A percentile compares a stretch with the other conserved stretches of the same genome.
Conservation (phyloP, 2,329 filamentous ascomycete species). For the Fusarium pininemorale region DNA sequence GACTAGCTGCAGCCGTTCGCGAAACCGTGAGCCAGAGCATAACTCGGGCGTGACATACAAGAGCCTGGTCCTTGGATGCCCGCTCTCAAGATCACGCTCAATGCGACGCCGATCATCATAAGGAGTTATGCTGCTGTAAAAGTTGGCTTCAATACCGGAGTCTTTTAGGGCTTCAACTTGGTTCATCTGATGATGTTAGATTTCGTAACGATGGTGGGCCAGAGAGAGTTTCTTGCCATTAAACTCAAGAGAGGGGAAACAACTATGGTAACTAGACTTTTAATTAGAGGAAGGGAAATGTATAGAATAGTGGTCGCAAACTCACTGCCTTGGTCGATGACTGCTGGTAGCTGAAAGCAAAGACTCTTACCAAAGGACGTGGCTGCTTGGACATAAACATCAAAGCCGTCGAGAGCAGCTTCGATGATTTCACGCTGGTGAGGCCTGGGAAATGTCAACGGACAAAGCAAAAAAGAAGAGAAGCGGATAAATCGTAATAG, state of each 20-base stretch:
- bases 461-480: neutral
- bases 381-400: slow-evolving; percentile 93
- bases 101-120: slow-evolving; percentile 72
- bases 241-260: slow-evolving; percentile 88
- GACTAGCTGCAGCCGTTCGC: slow-evolving; percentile 76
- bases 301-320: slow-evolving; percentile 33
- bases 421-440: slow-evolving; percentile 88
- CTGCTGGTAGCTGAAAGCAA: slow-evolving; percentile 90
- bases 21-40: slow-evolving; percentile 81
- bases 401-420: slow-evolving; percentile 80
- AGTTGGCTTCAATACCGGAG: slow-evolving; percentile 81
- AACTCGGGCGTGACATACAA: slow-evolving; percentile 95
- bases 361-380: slow-evolving; percentile 93
- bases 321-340: slow-evolving; percentile 86
- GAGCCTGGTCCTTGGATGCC: slow-evolving; percentile 82
- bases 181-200: slow-evolving; percentile 71
- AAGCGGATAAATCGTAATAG: slow-evolving; percentile 49
- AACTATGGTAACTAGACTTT: slow-evolving; percentile 79
- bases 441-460: slow-evolving; percentile 62
- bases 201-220: neutral
- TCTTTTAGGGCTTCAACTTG: slow-evolving; percentile 84
- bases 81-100: slow-evolving; percentile 83
- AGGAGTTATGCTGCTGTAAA: slow-evolving; percentile 85
- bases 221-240: slow-evolving; percentile 68
- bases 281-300: slow-evolving; percentile 25